phyloP scores from a whole-genome alignment of 2,329 filamentous ascomycete species.

The Penicillium sp. region DNA sequence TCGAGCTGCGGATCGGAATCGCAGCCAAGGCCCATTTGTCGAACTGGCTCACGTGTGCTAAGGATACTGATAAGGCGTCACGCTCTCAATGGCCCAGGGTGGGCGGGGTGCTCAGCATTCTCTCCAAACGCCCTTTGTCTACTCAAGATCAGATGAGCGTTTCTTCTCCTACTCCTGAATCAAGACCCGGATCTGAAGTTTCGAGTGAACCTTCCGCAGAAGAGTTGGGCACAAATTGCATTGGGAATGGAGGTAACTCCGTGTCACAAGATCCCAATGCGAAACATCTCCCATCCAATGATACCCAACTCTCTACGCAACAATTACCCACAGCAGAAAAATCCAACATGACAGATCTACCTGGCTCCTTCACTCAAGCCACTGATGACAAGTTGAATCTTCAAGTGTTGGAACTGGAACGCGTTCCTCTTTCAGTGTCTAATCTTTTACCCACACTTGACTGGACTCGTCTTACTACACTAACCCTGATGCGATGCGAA shows the following conservation, averaged over 20 bases:
- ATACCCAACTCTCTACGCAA: too few species aligned
- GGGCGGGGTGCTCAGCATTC: conserved; percentile 32
- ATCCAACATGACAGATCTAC: background rate
- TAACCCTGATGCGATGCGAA: conserved; percentile 68
- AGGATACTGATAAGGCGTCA: conserved; percentile 8
- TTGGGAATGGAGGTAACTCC: too few species aligned
- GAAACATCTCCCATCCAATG: too few species aligned
- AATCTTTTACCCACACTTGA: conserved; percentile 67
- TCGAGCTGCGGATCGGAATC: conserved; percentile 69
- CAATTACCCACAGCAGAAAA: too few species aligned
- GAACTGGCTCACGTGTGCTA: conserved; percentile 23
- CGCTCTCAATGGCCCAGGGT: conserved; percentile 27
- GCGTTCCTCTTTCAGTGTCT: conserved; percentile 64
- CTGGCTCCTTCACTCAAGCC: conserved; percentile 8
- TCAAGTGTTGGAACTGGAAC: conserved; percentile 68
- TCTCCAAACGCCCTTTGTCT: conserved; percentile 14
- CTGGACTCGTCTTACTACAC: conserved; percentile 63
- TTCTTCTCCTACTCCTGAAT: background rate
- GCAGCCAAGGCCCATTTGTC: conserved; percentile 40
- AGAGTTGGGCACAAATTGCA: too few species aligned
- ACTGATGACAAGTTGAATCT: conserved; percentile 51
- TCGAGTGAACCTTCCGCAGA: background rate
- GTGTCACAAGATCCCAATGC: too few species aligned
- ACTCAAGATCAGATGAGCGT: conserved; percentile 4
- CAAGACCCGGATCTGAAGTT: conserved; percentile 5